phyloP scores from a whole-genome alignment of 1,139 yeast genomes.

The Saccharomyces uvarum region DNA sequence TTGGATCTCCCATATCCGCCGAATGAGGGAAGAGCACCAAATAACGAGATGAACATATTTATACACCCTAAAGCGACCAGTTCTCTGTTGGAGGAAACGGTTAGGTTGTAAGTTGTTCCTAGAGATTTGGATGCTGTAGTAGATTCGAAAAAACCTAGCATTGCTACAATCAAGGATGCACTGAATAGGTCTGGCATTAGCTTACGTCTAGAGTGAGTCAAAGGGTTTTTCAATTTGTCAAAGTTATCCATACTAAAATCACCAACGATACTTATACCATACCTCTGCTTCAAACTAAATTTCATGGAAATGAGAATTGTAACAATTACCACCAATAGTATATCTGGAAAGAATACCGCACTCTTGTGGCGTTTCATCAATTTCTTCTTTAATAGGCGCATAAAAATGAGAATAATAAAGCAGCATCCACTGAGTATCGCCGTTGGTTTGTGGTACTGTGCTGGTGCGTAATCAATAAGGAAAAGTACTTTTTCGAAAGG shows the following conservation, averaged over 20 bases:
- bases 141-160: constrained; percentile 87
- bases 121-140: constrained; percentile 84
- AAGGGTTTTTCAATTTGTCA: constrained; percentile 43
- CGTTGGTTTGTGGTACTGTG: constrained; percentile 43
- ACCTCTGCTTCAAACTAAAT: constrained; percentile 45
- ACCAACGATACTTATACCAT: constrained; percentile 67
- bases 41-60: constrained; percentile 56
- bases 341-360: constrained; percentile 62
- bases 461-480: constrained; percentile 38
- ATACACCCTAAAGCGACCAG: constrained; percentile 75
- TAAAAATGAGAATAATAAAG: constrained; percentile 38
- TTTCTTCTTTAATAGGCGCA: constrained; percentile 40
- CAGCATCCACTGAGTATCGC: constrained; percentile 45
- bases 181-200: constrained; percentile 37
- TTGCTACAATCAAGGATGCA: constrained; percentile 68
- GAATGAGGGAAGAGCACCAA: constrained; percentile 81
- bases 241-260: constrained; percentile 42
- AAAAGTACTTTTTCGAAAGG: constrained; percentile 66
- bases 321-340: constrained; percentile 59
- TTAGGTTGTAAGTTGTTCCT: constrained; percentile 58
- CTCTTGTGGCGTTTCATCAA: constrained; percentile 32
- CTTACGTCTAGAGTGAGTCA: constrained; percentile 32
- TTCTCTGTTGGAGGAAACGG: constrained; percentile 69
- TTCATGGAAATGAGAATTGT: constrained; percentile 52
- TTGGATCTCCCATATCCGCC: constrained; percentile 96